Percentiles rank a stretch among this genome's conserved stretches.
Conservation (phyloP, 2,329 filamentous ascomycete genomes). For the Xenoacremonium recifei region DNA sequence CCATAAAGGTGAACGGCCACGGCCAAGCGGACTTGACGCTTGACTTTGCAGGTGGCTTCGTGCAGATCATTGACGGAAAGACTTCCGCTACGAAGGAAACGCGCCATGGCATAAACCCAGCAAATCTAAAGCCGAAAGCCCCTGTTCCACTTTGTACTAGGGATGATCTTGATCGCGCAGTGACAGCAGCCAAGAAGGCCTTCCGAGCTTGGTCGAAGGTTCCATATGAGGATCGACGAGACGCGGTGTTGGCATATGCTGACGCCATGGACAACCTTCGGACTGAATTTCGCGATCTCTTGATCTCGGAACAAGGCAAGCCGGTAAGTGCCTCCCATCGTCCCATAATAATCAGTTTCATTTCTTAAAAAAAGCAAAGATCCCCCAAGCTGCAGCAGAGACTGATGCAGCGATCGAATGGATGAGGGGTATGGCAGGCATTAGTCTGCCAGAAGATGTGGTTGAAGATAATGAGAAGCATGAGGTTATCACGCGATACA, state of each 20-base stretch:
- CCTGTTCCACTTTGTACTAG: slow-evolving; percentile 2
- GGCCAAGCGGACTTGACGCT: too few relatives aligned
- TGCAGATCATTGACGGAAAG: slow-evolving; percentile 3
- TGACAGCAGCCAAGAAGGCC: not conserved
- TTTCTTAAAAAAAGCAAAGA: not conserved
- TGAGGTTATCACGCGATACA: not conserved
- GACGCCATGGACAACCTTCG: not conserved
- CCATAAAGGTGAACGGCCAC: too few relatives aligned
- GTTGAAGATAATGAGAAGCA: not conserved
- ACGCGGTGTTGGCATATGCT: not conserved
- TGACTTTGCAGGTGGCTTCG: too few relatives aligned
- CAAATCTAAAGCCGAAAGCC: not conserved
- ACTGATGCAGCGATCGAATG: not conserved
- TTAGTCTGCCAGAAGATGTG: not conserved
- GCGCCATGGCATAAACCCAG: slow-evolving; percentile 1
- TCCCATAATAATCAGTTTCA: not conserved
- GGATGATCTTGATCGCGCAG: slow-evolving; percentile 2
- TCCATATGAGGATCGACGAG: not conserved
- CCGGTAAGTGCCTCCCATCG: slow-evolving; percentile 1
- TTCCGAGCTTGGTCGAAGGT: not conserved
- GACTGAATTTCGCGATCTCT: slow-evolving; percentile 2
- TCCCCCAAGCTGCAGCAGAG: not conserved
- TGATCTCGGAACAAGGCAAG: slow-evolving; percentile 6
- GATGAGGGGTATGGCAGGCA: not conserved
- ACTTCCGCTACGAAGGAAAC: not conserved